A percentile compares a stretch with the other conserved stretches of the same genome.
Evolutionary conservation across 805 yeast genomes (phyloP).

Genomic region (Teunomyces lycoperdinae): DNA sequence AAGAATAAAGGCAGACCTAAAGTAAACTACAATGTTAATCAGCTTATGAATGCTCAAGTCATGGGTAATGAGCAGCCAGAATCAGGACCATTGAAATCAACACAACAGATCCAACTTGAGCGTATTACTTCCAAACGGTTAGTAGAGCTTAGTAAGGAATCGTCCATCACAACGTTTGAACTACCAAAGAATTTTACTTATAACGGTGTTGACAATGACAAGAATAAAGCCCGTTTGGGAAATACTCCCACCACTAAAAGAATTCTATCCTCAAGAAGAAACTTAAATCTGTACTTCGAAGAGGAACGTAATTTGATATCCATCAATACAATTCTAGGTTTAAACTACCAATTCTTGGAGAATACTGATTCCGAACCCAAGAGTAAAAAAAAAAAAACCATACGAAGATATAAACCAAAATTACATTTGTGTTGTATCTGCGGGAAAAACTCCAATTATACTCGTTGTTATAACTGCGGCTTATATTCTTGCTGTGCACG

Average conservation of each 20-base stretch:
- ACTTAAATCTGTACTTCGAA: slow-evolving; percentile 43
- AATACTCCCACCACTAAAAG: slow-evolving; percentile 44
- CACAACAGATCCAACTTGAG: slow-evolving; percentile 43
- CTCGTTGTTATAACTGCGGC: slow-evolving; percentile 40
- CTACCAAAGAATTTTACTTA: slow-evolving; percentile 41
- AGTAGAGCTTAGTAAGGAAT: slow-evolving; percentile 34
- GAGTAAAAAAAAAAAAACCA: slow-evolving; percentile 13
- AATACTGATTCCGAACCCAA: slow-evolving; percentile 20
- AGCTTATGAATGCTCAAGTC: slow-evolving; percentile 41
- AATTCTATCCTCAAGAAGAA: slow-evolving; percentile 41
- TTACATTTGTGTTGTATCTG: slow-evolving; percentile 41
- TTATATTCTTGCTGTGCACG: slow-evolving; percentile 39
- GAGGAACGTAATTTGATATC: slow-evolving; percentile 44
- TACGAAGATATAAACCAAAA: slow-evolving; percentile 26
- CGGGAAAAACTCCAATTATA: slow-evolving; percentile 34
- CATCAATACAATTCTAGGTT: slow-evolving; percentile 39
- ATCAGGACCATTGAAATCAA: slow-evolving; percentile 38
- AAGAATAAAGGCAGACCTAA: slow-evolving; percentile 37
- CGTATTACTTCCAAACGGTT: slow-evolving; percentile 35
- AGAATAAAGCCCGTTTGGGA: slow-evolving; percentile 32
- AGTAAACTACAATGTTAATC: slow-evolving; percentile 43
- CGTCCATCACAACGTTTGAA: slow-evolving; percentile 31
- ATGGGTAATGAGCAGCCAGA: slow-evolving; percentile 28
- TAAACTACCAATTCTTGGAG: slow-evolving; percentile 41
- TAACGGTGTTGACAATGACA: slow-evolving; percentile 23